Conservation (phyloP, 2,329 filamentous ascomycete genomes). For the Bipolaris zeicola region DNA sequence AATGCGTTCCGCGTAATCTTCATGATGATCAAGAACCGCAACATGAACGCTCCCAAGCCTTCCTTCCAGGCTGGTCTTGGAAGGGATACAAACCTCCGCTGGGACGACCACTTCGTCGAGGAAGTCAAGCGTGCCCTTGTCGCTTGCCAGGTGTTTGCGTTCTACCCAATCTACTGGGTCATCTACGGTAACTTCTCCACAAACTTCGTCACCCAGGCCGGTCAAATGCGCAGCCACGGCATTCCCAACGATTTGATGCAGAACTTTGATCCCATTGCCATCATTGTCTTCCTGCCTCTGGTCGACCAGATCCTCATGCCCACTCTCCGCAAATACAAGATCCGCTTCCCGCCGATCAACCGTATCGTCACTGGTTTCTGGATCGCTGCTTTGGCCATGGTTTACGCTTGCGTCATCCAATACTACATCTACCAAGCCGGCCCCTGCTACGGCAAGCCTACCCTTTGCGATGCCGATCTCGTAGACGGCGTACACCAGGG, state of each 20-base stretch:
- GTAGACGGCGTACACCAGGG: slow-evolving; percentile 39
- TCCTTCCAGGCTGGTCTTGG: slow-evolving; percentile 64
- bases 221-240: slow-evolving; percentile 52
- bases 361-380: slow-evolving; percentile 60
- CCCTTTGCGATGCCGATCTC: slow-evolving; percentile 37
- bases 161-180: slow-evolving; percentile 56
- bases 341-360: slow-evolving; percentile 58
- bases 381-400: slow-evolving; percentile 58
- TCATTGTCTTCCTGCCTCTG: slow-evolving; percentile 55
- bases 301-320: slow-evolving; percentile 53
- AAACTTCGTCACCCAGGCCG: slow-evolving; percentile 55
- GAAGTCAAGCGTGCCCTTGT: slow-evolving; percentile 70
- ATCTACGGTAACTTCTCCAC: slow-evolving; percentile 51
- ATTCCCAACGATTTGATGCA: slow-evolving; percentile 57
- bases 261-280: slow-evolving; percentile 55
- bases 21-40: slow-evolving; percentile 61
- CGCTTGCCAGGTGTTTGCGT: slow-evolving; percentile 71
- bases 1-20: slow-evolving; percentile 63
- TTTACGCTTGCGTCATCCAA: slow-evolving; percentile 63
- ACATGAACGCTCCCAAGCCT: slow-evolving; percentile 69
- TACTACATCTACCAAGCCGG: slow-evolving; percentile 61
- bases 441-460: slow-evolving; percentile 57
- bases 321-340: slow-evolving; percentile 48
- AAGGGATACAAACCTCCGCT: slow-evolving; percentile 53
- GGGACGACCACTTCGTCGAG: slow-evolving; percentile 74